phyloP scores from a whole-genome alignment of 2,329 filamentous ascomycete species.

The Trichoderma sp. region DNA sequence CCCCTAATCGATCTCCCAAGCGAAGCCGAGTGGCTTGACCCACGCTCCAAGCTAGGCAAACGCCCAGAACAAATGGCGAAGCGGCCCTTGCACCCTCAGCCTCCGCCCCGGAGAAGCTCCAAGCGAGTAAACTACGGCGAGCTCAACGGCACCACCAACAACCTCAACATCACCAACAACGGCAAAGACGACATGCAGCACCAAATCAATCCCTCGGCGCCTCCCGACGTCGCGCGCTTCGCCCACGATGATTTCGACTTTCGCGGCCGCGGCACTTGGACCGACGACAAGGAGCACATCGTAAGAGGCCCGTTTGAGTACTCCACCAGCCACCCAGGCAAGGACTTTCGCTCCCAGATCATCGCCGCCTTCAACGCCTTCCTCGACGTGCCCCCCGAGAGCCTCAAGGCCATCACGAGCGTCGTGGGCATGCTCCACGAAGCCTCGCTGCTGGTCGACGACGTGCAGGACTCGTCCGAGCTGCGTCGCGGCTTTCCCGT shows the following conservation, averaged over 20 bases:
- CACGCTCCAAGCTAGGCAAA: slow-evolving; percentile 24
- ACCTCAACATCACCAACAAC: not conserved
- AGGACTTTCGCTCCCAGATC: slow-evolving; percentile 79
- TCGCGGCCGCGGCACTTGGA: slow-evolving; percentile 60
- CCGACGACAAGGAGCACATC: slow-evolving; percentile 72
- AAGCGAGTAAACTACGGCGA: slow-evolving; percentile 23
- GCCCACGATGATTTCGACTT: slow-evolving; percentile 58
- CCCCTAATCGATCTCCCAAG: slow-evolving; percentile 53
- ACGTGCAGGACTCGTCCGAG: slow-evolving; percentile 80
- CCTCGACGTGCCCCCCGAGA: slow-evolving; percentile 71
- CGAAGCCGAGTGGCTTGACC: slow-evolving; percentile 56
- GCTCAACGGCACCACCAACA: slow-evolving; percentile 1
- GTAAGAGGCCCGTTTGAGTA: slow-evolving; percentile 80
- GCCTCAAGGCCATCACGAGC: slow-evolving; percentile 72
- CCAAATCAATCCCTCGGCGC: slow-evolving; percentile 35
- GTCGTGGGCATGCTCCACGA: slow-evolving; percentile 87
- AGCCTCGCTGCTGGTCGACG: slow-evolving; percentile 79
- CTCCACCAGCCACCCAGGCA: slow-evolving; percentile 74
- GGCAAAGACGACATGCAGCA: slow-evolving; percentile 32
- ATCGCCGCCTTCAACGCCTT: slow-evolving; percentile 81
- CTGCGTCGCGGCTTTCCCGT: slow-evolving; percentile 79
- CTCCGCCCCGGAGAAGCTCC: slow-evolving; percentile 11
- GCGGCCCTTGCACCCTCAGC: slow-evolving; percentile 5
- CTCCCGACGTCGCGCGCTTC: slow-evolving; percentile 54
- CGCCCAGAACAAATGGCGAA: slow-evolving; percentile 20